Evolutionary conservation across 305 asterid species (phyloP), one percentile per base, ranked within the genome.

Genomic region (Fraxinus sp.): DNA sequence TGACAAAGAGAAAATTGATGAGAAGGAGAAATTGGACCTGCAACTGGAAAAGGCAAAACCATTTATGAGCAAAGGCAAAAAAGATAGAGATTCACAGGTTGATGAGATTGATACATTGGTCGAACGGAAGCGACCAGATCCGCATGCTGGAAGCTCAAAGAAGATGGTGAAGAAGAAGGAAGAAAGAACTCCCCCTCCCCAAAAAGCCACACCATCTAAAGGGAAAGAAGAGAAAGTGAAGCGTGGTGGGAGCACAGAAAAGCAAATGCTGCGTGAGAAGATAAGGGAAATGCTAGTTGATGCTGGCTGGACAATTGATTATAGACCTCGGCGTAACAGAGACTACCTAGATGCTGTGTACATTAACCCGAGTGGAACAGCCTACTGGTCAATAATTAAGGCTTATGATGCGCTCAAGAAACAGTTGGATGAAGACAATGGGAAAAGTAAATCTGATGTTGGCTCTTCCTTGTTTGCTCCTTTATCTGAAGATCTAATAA

Each of bases 301-400:
- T 78, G 84, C 94, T 6, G 98, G 98, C 33, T 95, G 98, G 98
- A 91, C 89, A 28, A 95, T 95, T 83, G 98, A 95, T 88, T 95
- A 94, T 86, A 90, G 98, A 79, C 98, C 98, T 55, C 90, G 98
- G 88, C 88, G 93, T 84, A 93, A 92, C 83, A 87, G 98, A 84
- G 98, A 92, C 81, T 95, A 95, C 88, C 89, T 92, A 73, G 98
- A 95, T 87, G 94, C 97, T 64, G 98, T 95, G 75, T 95, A 95
- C 82, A 95, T 92, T 75, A 92, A 84, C 77, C 97, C 97, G n/a
- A 81, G 80, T 79, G 98, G 98, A 88, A 94, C 98, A 39, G 97
- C 97, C 57, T 94, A 94, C 88, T 95, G 98, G 98, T 95, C 98
- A 13, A 95, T 95, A 81, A 89, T 94, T 74, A 94, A 94, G 89